Percentiles rank a stretch among this genome's conserved stretches.
These are phyloP conservation scores for Axilococcus clingmanii DNA, from an alignment of 139 green algal species.

Conservation along the genomic window DNA sequence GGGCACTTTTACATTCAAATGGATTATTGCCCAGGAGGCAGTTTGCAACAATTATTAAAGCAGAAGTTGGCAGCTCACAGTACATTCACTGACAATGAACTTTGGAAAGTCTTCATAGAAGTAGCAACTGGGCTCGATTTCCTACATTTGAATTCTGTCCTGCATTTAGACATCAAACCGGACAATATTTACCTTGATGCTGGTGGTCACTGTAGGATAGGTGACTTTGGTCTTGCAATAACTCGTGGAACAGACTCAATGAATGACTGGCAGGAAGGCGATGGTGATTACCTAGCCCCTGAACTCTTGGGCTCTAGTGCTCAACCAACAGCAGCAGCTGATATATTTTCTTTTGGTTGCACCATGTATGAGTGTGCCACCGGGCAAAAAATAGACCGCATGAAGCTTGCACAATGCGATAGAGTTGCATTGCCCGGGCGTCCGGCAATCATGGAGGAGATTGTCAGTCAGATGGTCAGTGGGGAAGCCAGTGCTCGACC, in stretches of 20 bases:
- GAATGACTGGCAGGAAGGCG: slow-evolving; percentile 72
- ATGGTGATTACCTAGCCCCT: slow-evolving; percentile 69
- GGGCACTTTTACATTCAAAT: slow-evolving; percentile 70
- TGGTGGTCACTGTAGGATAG: slow-evolving; percentile 39
- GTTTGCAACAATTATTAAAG: slow-evolving; percentile 19
- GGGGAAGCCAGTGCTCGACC: background rate
- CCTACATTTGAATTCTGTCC: slow-evolving; percentile 50
- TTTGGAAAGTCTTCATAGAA: slow-evolving; percentile 28
- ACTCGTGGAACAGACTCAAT: slow-evolving; percentile 6
- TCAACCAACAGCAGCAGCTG: slow-evolving; percentile 34
- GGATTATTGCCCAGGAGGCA: slow-evolving; percentile 44
- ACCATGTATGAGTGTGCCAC: slow-evolving; percentile 52
- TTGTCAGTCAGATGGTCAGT: background rate
- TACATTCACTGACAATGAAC: slow-evolving; percentile 8
- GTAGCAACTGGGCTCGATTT: slow-evolving; percentile 49
- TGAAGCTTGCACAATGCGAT: background rate
- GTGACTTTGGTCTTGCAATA: slow-evolving; percentile 65
- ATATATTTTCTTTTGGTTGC: slow-evolving; percentile 54
- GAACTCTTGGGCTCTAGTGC: slow-evolving; percentile 45
- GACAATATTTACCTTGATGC: slow-evolving; percentile 58
- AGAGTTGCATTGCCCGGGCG: background rate
- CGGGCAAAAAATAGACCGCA: slow-evolving; percentile 21
- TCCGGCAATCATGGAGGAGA: background rate
- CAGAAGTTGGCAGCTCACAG: background rate
- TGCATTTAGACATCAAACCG: slow-evolving; percentile 81